Evolutionary conservation across 2,329 filamentous ascomycete genomes (phyloP), one percentile per base, ranked within the genome.

Genomic region (Fusarium xylarioides): DNA sequence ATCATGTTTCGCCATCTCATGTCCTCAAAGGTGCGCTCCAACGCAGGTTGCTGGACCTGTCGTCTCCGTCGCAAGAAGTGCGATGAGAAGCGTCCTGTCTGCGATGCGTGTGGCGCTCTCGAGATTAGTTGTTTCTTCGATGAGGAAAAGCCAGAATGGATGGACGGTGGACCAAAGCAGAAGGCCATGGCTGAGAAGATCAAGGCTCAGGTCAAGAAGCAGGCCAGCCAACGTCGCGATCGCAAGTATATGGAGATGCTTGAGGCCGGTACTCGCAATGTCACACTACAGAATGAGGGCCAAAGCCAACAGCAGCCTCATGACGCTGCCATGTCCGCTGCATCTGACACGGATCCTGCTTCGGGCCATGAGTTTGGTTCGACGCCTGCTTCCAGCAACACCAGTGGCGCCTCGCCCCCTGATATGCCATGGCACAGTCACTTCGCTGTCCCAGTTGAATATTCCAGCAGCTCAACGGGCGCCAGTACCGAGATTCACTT

Each of bases 61-160:
- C 85, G 88, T 28, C 82, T 90, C 16, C 86, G 89, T 26, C 87
- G 87, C 73, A 91, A 91, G 76, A 90, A 90, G 75, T 91, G 89
- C 74, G 87, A 90, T 70, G 87, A 89, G 76, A 81, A 75, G 30
- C 84, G 82, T 5, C 88, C 89, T 16, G 76, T 84, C 15, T 91
- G 89, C 78, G 81, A 84, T 11, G 81, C 78, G 40, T 91, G 89
- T 79, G 77, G 80, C 19, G 77, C 81, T 4, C 84, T 91, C n/a
- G 83, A 87, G 54, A 90, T 91, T 63, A 85, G 84, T 23, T 91
- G 90, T 76, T 79, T 88, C 66, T 90, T 86, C 73, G 80, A 81
- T 66, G 82, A 86, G 4, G 79, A 81, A 30, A 90, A 88, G 77
- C 88, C 88, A 19, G 85, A 85, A 9, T 90, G 88, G 87, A 89